phyloP scores from a whole-genome alignment of 1,139 yeast genomes.

The Wickerhamomyces sp. region DNA sequence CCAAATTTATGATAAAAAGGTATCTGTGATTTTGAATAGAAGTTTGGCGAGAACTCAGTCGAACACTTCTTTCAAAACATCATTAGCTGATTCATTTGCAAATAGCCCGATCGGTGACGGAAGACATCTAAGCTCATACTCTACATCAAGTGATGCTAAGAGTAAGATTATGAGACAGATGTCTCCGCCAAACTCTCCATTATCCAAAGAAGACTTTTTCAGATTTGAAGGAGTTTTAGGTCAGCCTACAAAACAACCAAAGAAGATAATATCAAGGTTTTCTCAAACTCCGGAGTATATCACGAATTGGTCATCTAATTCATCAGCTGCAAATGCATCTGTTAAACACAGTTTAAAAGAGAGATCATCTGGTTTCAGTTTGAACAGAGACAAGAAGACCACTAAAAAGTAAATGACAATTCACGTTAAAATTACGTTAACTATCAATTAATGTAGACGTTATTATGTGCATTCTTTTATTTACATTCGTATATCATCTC shows the following conservation, averaged over 20 bases:
- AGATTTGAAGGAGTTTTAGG: slow-evolving; percentile 33
- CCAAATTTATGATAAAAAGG: slow-evolving; percentile 74
- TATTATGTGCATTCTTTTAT: background rate
- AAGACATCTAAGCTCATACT: slow-evolving; percentile 21
- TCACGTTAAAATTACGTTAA: background rate
- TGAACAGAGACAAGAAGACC: slow-evolving; percentile 16
- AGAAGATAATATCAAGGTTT: slow-evolving; percentile 16
- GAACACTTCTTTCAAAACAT: slow-evolving; percentile 68
- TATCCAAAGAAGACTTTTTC: slow-evolving; percentile 29
- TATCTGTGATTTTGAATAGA: slow-evolving; percentile 66
- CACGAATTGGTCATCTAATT: slow-evolving; percentile 11
- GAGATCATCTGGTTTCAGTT: slow-evolving; percentile 17
- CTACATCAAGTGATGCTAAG: slow-evolving; percentile 12
- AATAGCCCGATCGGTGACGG: slow-evolving; percentile 24
- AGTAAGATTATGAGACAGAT: slow-evolving; percentile 10
- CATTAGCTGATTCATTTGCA: slow-evolving; percentile 60
- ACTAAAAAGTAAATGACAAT: background rate
- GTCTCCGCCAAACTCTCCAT: slow-evolving; percentile 23
- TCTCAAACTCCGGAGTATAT: slow-evolving; percentile 18
- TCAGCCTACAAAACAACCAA: slow-evolving; percentile 17
- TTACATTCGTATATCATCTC: no score
- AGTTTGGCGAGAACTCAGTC: slow-evolving; percentile 76
- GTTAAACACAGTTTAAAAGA: slow-evolving; percentile 11
- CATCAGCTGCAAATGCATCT: background rate
- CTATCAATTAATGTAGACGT: background rate